Conservation (phyloP, 2,329 filamentous ascomycete species). For the Colletotrichum endophyticum region DNA sequence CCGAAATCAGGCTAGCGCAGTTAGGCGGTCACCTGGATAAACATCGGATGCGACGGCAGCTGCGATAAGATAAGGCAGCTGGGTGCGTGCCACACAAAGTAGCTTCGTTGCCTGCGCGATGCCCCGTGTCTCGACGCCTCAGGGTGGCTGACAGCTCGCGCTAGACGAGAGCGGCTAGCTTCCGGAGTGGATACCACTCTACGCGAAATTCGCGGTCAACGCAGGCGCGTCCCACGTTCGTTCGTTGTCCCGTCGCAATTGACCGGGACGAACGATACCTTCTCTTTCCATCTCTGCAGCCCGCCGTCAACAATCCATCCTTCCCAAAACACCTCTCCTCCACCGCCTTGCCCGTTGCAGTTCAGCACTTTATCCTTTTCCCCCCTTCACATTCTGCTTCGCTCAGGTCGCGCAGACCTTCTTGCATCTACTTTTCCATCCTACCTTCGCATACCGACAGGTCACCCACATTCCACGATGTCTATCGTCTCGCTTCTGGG, state of each 20-base stretch:
- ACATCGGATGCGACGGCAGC: not conserved
- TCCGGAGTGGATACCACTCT: slow-evolving; percentile 11
- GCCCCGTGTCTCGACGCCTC: not conserved
- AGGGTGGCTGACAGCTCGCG: not conserved
- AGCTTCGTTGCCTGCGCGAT: not conserved
- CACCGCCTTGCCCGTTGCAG: not conserved
- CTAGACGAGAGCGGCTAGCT: not conserved
- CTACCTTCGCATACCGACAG: not conserved
- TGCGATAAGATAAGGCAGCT: not conserved
- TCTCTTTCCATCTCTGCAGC: slow-evolving; percentile 12
- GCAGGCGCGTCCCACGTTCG: slow-evolving; percentile 20
- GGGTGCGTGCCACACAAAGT: not conserved
- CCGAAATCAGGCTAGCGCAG: slow-evolving; percentile 13
- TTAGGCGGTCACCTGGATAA: slow-evolving; percentile 18
- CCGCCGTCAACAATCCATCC: not conserved
- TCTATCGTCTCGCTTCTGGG: slow-evolving; percentile 95
- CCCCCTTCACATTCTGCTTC: not conserved
- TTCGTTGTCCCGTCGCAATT: slow-evolving; percentile 20
- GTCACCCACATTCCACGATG: slow-evolving; percentile 57
- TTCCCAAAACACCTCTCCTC: not conserved
- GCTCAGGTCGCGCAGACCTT: not conserved
- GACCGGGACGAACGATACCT: not conserved
- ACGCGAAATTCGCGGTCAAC: slow-evolving; percentile 23
- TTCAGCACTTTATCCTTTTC: not conserved
- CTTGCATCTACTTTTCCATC: not conserved